Conservation (phyloP, 495 filamentous ascomycete genomes). For the Lasiosphaeria hispida region DNA sequence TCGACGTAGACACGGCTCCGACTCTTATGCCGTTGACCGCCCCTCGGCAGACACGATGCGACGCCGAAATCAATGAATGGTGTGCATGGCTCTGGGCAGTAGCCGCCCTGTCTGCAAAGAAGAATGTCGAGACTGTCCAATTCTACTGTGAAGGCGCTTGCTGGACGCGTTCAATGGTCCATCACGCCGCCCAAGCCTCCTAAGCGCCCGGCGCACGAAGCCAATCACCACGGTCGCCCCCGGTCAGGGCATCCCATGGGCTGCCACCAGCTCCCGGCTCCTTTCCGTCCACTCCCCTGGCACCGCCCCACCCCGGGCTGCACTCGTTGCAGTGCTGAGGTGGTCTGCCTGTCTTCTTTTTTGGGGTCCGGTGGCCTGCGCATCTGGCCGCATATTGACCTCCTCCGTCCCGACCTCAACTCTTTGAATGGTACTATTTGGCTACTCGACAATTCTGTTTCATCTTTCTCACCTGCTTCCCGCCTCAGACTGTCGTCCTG, state of each 20-base stretch:
- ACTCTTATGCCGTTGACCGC: too few species aligned
- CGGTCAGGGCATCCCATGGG: conserved; percentile 4
- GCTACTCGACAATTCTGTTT: conserved; percentile 14
- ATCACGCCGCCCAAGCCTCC: conserved; percentile 13
- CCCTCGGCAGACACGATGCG: neutral
- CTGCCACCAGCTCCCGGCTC: conserved; percentile 13
- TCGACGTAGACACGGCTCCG: too few species aligned
- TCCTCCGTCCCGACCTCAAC: conserved; percentile 19
- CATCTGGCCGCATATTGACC: conserved; percentile 40
- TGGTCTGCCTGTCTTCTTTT: too few species aligned
- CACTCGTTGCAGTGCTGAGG: too few species aligned
- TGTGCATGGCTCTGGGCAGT: conserved; percentile 17
- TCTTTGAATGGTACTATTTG: conserved; percentile 7
- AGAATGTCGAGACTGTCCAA: neutral
- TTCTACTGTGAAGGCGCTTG: conserved; percentile 25
- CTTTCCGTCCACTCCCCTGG: conserved; percentile 11
- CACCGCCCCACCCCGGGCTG: neutral
- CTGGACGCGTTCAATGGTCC: conserved; percentile 23
- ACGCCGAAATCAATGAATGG: conserved; percentile 10
- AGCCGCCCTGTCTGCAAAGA: conserved; percentile 19
- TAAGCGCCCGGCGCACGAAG: conserved; percentile 31
- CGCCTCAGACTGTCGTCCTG: conserved; percentile 6
- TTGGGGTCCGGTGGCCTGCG: conserved; percentile 22
- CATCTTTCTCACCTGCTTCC: conserved; percentile 5
- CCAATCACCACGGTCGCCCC: conserved; percentile 29